Evolutionary conservation across 225 moss, liverwort and hornwort species (phyloP), one percentile per base, ranked within the genome.

Genomic region (Antitrichia curtipendula): DNA sequence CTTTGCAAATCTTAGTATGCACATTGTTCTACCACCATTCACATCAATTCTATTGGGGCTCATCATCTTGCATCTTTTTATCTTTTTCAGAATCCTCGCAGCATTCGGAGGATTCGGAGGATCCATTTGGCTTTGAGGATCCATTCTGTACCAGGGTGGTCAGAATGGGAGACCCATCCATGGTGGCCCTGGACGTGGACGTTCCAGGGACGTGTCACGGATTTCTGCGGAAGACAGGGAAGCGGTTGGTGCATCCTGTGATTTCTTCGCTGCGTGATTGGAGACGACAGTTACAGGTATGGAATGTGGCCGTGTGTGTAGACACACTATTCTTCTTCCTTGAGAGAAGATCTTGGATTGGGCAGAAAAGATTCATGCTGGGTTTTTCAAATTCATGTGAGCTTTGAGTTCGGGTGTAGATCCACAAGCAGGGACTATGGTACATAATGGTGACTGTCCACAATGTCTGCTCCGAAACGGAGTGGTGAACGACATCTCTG

Each of bases 201-300:
- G 65, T 52, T 78, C 76, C 71, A 10, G 65, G 58, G 75, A 71
- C 32, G 27, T 73, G 84, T 49, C 89, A 69, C 40, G 59, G 63
- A 57, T 58, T 82, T 84, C 82, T 85, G 84, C 62, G n/a, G 89
- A 89, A 72, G 63, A 63, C 73, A 22, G 72, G 78, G 82, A 87
- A 89, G 78, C 78, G 82, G 78, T 85, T 85, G 85, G 85, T 58
- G 70, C 71, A 57, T 85, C 75, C 82, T 31, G 89, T 84, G 81
- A 77, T 85, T 76, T 86, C 83, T 60, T 85, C 76, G 47, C 63
- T 72, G 53, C 86, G 83, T 58, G 86, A 85, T 54, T 80, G 74
- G 83, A 88, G 86, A 66, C 82, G 68, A 71, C 87, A 82, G 82
- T 84, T 76, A 36, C 89, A 91, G 87, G 85, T 91, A 75, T 54